Base-by-base conservation (phyloP, 305 asterid genomes). In the Solanum chacoense region DNA sequence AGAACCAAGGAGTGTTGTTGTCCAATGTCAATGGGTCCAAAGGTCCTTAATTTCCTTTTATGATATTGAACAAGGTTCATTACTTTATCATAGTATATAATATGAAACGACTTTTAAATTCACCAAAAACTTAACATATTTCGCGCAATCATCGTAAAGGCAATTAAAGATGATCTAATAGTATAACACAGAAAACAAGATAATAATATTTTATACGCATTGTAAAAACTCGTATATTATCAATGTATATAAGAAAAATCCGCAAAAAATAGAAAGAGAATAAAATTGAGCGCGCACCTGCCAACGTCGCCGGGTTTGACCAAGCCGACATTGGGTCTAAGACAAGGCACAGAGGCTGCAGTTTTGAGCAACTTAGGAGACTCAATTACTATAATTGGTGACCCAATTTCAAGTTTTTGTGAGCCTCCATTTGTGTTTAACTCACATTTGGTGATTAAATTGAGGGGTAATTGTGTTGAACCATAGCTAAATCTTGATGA, bases 301-400 rank as follows among this genome's bases (percentile, higher is more conserved):
- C 99, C 99, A 0, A 96, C 99, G 28, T 96, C 97, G 1, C 98
- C 98, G 22, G 98, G 97, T 79, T 95, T 96, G 71, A 96, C 95
- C 67, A 94, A 81, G 22, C 94, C 98, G 20, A 90, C 72, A 34
- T 95, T 96, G 29, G 91, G 84, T 78, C 98, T 95, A 85, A 96
- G 93, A 76, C 99, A 96, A 65, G 99, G 99, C 34, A 96, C 91
- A 45, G 98, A 93, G 83, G 96, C 94, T 24, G 99, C 99, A 6
- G 99, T 96, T 91, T 96, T 95, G 28, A 95, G 90, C 87, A 93
- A 75, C 34, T 91, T 85, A 3, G 99, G 99, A 79, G 98, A 94
- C 92, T 94, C 97, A 5, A 91, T 87, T 34, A 96, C 92, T 2
- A 96, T 93, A 22, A 96, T 86, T 3, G 99, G 99, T 71, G 98